phyloP scores from a whole-genome alignment of 176 grass and related monocot species.

The Aegilops tauschii region DNA sequence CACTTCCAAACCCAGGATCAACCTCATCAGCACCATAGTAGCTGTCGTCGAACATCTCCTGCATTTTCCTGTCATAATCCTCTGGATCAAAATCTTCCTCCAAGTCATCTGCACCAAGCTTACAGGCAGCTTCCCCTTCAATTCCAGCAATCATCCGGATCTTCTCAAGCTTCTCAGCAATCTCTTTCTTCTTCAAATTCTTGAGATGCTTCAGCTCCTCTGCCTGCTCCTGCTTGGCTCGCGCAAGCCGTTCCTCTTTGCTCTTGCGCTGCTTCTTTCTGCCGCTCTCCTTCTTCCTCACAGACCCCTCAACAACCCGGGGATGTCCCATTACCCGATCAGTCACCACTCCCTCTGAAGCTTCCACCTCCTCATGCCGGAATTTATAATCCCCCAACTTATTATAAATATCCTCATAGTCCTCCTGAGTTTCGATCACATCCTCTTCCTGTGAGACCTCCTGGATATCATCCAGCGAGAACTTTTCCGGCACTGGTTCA shows the following conservation, averaged over 20 bases:
- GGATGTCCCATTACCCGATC: conserved; percentile 83
- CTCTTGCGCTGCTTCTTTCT: conserved; percentile 84
- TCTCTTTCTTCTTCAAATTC: conserved; percentile 98
- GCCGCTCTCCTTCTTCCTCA: conserved; percentile 92
- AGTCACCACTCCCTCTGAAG: conserved; percentile 25
- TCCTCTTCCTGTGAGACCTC: conserved; percentile 67
- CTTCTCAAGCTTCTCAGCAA: conserved; percentile 78
- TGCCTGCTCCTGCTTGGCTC: conserved; percentile 54
- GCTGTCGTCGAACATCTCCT: conserved; percentile 57
- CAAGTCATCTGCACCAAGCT: conserved; percentile 70
- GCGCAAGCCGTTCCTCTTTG: conserved; percentile 79
- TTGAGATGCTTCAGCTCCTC: conserved; percentile 93
- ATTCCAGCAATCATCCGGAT: conserved; percentile 70
- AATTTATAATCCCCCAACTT: conserved; percentile 27
- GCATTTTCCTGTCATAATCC: conserved; percentile 86
- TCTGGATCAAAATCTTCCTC: conserved; percentile 96
- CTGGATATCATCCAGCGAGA: conserved; percentile 33
- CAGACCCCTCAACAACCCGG: conserved; percentile 76
- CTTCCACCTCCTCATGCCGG: conserved; percentile 74
- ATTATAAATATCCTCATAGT: conserved; percentile 55
- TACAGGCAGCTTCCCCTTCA: conserved; percentile 37
- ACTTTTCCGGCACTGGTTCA: conserved; percentile 28
- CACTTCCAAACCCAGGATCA: conserved; percentile 67
- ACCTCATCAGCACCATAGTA: conserved; percentile 75
- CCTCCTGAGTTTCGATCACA: conserved; percentile 57